Percentiles rank a stretch among this genome's conserved stretches.
Evolutionary conservation across 176 grass and related monocot species (phyloP).

Genomic region (Calamus simplicifolius): DNA sequence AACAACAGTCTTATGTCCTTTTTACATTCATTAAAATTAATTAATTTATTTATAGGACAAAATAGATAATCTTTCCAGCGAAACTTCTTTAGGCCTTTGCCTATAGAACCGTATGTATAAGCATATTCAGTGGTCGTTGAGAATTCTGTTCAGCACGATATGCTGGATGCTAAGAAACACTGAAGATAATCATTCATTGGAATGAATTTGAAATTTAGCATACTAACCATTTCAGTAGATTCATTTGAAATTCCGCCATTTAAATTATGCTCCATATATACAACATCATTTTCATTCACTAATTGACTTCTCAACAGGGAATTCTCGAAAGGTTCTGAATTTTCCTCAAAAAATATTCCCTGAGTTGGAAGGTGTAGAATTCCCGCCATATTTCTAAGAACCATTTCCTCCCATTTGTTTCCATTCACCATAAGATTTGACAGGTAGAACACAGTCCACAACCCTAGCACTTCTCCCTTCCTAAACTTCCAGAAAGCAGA

Average conservation of each 20-base stretch:
- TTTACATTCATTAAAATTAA: too few relatives aligned
- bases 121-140: slow-evolving; percentile 74
- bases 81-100: slow-evolving; percentile 97
- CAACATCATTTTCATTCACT: slow-evolving; percentile 49
- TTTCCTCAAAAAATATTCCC: slow-evolving; percentile 67
- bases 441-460: slow-evolving; percentile 80
- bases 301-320: slow-evolving; percentile 56
- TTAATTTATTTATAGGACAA: slow-evolving; percentile 3
- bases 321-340: slow-evolving; percentile 46
- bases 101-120: slow-evolving; percentile 65
- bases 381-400: slow-evolving; percentile 81
- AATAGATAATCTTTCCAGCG: slow-evolving; percentile 39
- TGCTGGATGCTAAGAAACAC: slow-evolving; percentile 8
- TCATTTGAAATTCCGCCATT: slow-evolving; percentile 44
- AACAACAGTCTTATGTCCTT: neutral
- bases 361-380: slow-evolving; percentile 38
- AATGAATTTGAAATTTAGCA: slow-evolving; percentile 2
- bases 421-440: slow-evolving; percentile 89
- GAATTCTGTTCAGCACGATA: slow-evolving; percentile 43
- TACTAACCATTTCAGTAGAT: slow-evolving; percentile 61
- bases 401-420: slow-evolving; percentile 85
- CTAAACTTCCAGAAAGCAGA: slow-evolving; percentile 29
- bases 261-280: slow-evolving; percentile 36
- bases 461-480: slow-evolving; percentile 96
- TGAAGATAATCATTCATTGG: slow-evolving; percentile 11